Base-by-base conservation (phyloP, 208 protist species). In the Tritrichomonas foetus region DNA sequence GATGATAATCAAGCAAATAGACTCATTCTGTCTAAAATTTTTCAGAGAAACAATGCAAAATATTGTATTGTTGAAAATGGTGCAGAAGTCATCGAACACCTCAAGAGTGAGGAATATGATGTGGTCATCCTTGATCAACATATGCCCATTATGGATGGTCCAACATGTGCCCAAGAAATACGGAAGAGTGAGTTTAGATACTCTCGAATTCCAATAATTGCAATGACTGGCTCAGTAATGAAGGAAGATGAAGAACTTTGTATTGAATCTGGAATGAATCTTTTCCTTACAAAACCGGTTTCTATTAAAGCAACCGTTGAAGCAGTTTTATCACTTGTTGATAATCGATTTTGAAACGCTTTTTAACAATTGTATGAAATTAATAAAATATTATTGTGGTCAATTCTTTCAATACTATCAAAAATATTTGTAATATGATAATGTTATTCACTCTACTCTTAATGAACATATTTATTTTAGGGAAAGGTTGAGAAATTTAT, bases 121-220 rank as follows among this genome's bases (percentile, higher is more conserved):
- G 74, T 82, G 3, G 30, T 82, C 3, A 9, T 82, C 5, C 8
- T 82, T 0, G 74, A 82, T 41, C 74, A 82, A n/a, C 41, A 82
- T 30, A 82, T 82, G 74, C 74, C 74, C n/a, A 30, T 82, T n/a
- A 82, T 82, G 74, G 39, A 44, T 53, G 74, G 74, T 1, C 74
- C 74, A n/a, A 11, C 9, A 11, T 3, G 16, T 3, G 30, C 33
- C 50, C 27, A 36, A 53, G 74, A 25, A 49, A 44, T 82, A 11
- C 3, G 74, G 3, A 36, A 36, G 50, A 50, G 41, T 53, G 74
- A 36, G 1, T 33, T 50, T 47, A 20, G 41, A 25, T 82, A 27
- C 2, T 9, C 33, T n/a, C 8, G 5, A n/a, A 82, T 82, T 50
- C 74, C 74, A 53, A 82, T 82, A 11, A 30, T 82, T 20, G 74